Percentiles rank a stretch among this genome's conserved stretches.
These are phyloP conservation scores for Podospora fimiseda DNA, from an alignment of 495 filamentous ascomycete genomes.

Conservation along the genomic window DNA sequence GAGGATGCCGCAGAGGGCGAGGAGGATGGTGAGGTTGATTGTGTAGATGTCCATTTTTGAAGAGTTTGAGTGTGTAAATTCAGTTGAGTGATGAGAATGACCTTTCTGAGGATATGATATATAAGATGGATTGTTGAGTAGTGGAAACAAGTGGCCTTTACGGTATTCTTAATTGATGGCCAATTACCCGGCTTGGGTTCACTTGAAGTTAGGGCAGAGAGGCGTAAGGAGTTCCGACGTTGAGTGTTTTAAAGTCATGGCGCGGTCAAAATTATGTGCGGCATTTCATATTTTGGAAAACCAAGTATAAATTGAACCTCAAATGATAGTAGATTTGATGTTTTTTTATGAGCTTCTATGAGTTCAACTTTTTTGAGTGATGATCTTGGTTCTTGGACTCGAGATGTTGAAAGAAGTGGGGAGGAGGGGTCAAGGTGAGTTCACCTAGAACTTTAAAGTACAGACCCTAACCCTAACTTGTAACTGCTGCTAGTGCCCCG, in stretches of 20 bases:
- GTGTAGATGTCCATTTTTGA: slow-evolving; percentile 22
- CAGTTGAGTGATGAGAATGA: neutral
- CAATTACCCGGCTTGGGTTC: slow-evolving; percentile 11
- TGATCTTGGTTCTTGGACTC: no score
- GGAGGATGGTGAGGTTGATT: slow-evolving; percentile 19
- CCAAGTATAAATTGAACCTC: no score
- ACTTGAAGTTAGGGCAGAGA: neutral
- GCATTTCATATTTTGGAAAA: no score
- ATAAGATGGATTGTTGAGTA: no score
- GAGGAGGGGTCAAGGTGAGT: no score
- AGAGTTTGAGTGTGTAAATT: neutral
- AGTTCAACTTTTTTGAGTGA: no score
- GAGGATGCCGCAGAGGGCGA: slow-evolving; percentile 21
- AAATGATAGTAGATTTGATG: neutral
- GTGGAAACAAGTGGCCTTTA: slow-evolving; percentile 9
- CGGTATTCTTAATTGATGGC: neutral
- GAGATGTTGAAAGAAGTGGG: no score
- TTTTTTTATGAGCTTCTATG: no score
- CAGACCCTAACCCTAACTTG: neutral
- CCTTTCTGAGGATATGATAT: neutral
- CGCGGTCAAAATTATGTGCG: no score
- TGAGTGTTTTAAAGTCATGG: neutral
- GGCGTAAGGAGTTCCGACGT: neutral
- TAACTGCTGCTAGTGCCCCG: neutral
- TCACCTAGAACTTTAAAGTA: no score